Evolutionary conservation across 805 yeast genomes (phyloP), one percentile per base, ranked within the genome.

Genomic region (Saturnispora galanensis): DNA sequence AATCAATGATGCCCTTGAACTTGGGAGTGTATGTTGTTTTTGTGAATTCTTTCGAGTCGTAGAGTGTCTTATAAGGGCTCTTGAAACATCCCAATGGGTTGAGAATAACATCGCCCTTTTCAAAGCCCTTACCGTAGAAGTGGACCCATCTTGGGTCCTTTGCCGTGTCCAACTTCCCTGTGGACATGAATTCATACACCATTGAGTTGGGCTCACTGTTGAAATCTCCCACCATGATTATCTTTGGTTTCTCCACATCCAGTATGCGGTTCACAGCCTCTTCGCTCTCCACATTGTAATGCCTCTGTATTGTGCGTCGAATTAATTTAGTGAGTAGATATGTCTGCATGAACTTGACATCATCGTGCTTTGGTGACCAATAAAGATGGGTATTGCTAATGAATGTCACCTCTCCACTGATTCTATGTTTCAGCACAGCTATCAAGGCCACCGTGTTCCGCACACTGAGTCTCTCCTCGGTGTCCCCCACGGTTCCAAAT

Each of bases 321-420:
- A 69, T 34, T 4, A 63, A 49, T 28, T 58, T 56, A 50, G 71
- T 62, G 5, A 75, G 56, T 8, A 74, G 59, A 57, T 72, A 68
- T 12, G 76, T 65, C 52, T 78, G 84, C 36, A 75, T 53, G 7
- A 76, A 60, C 51, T 75, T 77, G 16, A 77, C 78, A 51, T 76
- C 79, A 39, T 71, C 68, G 41, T 64, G 70, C 49, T 71, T 70
- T 1, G 69, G 69, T 10, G 65, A 62, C 84, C 84, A 78, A 52
- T 78, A 78, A 9, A 78, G 58, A 56, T 78, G 84, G 0, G 83
- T 77, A 49, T 76, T 78, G n/a, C 77, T 62, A 2, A 76, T 66
- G 34, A 74, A 70, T 3, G 77, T 54, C 3, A 58, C 51, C 31
- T 68, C 61, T 10, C 62, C 58, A 0, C 76, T 66, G 1, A 46